phyloP scores from a whole-genome alignment of 139 green algal species.

The Zygnema cylindricum region DNA sequence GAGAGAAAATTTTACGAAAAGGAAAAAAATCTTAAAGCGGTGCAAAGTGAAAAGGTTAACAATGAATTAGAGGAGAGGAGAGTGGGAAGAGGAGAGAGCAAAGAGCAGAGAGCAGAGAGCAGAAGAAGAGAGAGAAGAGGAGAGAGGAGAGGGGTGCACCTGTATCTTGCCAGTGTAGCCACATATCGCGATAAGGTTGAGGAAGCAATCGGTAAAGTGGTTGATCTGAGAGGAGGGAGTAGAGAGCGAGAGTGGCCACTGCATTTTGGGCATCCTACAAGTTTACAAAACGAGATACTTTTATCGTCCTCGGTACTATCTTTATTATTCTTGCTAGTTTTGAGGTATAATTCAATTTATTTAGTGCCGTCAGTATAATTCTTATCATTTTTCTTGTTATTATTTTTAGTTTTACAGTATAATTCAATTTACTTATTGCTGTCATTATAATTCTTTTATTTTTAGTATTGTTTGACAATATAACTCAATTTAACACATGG shows the following conservation, averaged over 20 bases:
- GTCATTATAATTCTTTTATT: too few relatives aligned
- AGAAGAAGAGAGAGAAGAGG: conserved; percentile 15
- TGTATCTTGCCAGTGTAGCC: neutral
- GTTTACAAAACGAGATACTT: neutral
- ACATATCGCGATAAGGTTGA: neutral
- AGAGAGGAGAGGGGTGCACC: neutral
- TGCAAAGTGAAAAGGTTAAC: conserved; percentile 3
- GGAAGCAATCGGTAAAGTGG: neutral
- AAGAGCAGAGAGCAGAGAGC: neutral
- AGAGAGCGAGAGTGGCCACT: neutral
- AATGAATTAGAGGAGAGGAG: neutral
- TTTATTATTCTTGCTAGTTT: too few relatives aligned
- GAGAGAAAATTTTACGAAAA: neutral
- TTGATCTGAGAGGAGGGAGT: neutral
- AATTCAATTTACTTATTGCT: too few relatives aligned
- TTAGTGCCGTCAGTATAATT: too few relatives aligned
- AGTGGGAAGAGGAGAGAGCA: neutral
- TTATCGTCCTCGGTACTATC: too few relatives aligned
- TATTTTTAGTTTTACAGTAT: too few relatives aligned
- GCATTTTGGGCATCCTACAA: neutral
- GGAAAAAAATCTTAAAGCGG: neutral
- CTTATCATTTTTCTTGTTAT: too few relatives aligned
- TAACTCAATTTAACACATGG: too few relatives aligned
- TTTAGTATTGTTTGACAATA: too few relatives aligned
- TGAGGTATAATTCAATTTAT: too few relatives aligned